These are phyloP conservation scores for Nepenthes alata DNA, from an alignment of 179 eudicot genomes.

Conservation along the genomic window DNA sequence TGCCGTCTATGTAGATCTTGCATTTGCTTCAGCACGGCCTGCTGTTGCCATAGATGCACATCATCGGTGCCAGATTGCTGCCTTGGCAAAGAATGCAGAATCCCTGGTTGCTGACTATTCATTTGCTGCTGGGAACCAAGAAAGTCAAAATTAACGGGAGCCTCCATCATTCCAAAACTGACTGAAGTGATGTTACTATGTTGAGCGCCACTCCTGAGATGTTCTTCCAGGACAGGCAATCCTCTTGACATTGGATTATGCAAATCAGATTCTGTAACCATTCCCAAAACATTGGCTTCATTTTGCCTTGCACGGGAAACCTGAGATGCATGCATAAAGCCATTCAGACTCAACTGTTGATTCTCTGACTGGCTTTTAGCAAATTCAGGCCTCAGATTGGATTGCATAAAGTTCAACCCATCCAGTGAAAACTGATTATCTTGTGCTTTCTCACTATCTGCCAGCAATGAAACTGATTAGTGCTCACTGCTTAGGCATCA, in stretches of 20 bases:
- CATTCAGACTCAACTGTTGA: slow-evolving; percentile 43
- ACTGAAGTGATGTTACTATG: slow-evolving; percentile 22
- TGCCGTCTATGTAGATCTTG: slow-evolving; percentile 81
- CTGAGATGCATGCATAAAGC: slow-evolving; percentile 39
- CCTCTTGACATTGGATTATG: slow-evolving; percentile 40
- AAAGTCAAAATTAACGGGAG: slow-evolving; percentile 59
- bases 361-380: slow-evolving; percentile 32
- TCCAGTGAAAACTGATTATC: slow-evolving; percentile 37
- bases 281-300: slow-evolving; percentile 53
- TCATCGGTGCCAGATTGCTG: slow-evolving; percentile 59
- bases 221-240: slow-evolving; percentile 35
- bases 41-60: slow-evolving; percentile 52
- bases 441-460: slow-evolving; percentile 52
- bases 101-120: slow-evolving; percentile 50
- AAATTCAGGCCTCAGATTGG: slow-evolving; percentile 43
- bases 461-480: neutral
- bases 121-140: slow-evolving; percentile 68
- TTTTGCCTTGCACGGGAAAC: slow-evolving; percentile 42
- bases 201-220: slow-evolving; percentile 40
- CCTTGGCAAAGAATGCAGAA: slow-evolving; percentile 39
- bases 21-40: slow-evolving; percentile 50
- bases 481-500: too few species aligned
- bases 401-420: slow-evolving; percentile 39
- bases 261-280: slow-evolving; percentile 46
- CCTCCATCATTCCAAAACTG: slow-evolving; percentile 42